Evolutionary conservation across 495 filamentous ascomycete species (phyloP), one percentile per base, ranked within the genome.

Genomic region (Tetracladium marchalianum): DNA sequence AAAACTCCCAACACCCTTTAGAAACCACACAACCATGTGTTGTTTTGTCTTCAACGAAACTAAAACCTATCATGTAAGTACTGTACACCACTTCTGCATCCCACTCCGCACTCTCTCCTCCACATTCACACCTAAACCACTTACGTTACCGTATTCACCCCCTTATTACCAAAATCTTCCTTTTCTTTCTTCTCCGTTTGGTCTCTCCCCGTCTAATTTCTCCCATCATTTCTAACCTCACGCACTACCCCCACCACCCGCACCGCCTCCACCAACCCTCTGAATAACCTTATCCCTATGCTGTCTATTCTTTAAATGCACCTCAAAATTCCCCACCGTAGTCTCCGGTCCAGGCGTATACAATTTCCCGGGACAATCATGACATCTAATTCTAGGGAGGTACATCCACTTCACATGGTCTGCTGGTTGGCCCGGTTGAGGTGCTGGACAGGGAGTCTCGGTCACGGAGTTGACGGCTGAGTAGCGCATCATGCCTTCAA

Each of bases 341-440:
- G 73, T 80, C 17, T 78, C 86, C 0, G 90, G 90, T 0, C 85
- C 84, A 1, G 87, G 83, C 0, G 84, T 95, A 61, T 98, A 98
- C 27, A 94, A 66, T 61, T 95, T 96, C 31, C 88, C 87, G 1
- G 90, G 85, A 64, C 92, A 96, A 59, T 96, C 92, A 35, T 78
- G 75, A 57, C 92, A 98, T 31, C 82, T 74, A 44, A 96, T 95
- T 24, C 92, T 76, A 0, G 92, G 88, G 34, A 93, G 70, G 50
- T 77, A 93, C 62, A 82, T 76, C 36, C 77, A 84, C 63, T 84
- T 82, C 49, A 84, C 62, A 52, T 74, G 60, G 6, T 69, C 56
- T 5, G 78, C 70, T 7, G 65, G 49, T 17, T 73, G 64, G 0
- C 71, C 67, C 12, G 66, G 63, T 41, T 73, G 62, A 11, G 71